Conservation (phyloP, 176 grass and related monocot genomes). For the Aegilops umbellulata region DNA sequence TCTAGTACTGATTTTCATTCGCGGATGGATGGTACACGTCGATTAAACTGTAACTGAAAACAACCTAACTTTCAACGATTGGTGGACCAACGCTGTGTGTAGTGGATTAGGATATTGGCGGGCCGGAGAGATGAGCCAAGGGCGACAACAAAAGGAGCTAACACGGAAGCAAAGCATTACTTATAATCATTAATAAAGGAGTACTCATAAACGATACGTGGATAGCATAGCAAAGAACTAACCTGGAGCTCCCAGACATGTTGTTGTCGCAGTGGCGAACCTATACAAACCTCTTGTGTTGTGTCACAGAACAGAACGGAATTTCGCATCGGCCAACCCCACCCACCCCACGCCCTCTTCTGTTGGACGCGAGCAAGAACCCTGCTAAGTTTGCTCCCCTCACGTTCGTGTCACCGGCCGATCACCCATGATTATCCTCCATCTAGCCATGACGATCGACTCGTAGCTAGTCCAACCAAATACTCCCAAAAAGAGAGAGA, state of each 20-base stretch:
- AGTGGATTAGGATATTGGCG: neutral
- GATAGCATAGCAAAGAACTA: neutral
- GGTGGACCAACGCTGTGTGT: neutral
- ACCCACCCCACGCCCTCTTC: neutral
- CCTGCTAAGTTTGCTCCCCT: neutral
- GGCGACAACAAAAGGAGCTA: neutral
- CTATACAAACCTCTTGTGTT: neutral
- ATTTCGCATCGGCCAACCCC: neutral
- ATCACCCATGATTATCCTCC: slow-evolving; percentile 3
- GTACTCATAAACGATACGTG: too few species aligned
- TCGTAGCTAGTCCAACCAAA: neutral
- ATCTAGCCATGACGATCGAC: neutral
- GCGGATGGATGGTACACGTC: neutral
- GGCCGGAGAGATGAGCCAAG: neutral
- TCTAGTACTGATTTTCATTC: neutral
- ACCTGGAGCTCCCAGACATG: neutral
- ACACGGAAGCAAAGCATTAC: neutral
- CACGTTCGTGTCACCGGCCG: neutral
- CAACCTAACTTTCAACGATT: neutral
- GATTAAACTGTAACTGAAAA: neutral
- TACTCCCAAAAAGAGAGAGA: slow-evolving; percentile 4
- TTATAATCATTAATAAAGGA: too few species aligned
- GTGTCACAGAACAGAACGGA: neutral
- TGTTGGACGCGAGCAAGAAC: neutral
- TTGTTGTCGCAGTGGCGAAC: neutral